Conservation (phyloP, 2,329 filamentous ascomycete species). For the Clonostachys rosea region DNA sequence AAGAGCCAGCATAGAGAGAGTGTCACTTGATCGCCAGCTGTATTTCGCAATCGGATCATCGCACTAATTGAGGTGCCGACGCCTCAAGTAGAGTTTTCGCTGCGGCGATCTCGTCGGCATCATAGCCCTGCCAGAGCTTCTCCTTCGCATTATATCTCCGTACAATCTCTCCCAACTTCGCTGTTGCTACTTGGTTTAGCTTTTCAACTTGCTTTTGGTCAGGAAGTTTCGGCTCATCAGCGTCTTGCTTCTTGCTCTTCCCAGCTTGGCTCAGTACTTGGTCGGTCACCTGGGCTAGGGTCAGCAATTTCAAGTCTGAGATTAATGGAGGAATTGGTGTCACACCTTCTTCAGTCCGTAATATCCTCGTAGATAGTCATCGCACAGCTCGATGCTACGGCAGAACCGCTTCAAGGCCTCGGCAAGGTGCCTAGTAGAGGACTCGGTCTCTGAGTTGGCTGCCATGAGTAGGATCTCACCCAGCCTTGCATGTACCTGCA, state of each 20-base stretch:
- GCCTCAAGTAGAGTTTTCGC: constrained; percentile 60
- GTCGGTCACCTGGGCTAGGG: constrained; percentile 35
- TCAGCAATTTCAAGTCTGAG: too few species aligned
- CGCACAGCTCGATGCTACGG: constrained; percentile 88
- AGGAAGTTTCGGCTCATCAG: constrained; percentile 49
- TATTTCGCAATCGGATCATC: too few species aligned
- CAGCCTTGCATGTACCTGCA: constrained; percentile 78
- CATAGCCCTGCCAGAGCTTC: constrained; percentile 68
- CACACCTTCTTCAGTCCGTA: constrained; percentile 82
- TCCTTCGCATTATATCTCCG: constrained; percentile 56
- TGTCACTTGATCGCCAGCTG: too few species aligned
- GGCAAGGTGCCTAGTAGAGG: constrained; percentile 49
- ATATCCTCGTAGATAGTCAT: constrained; percentile 86
- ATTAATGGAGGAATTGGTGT: constrained; percentile 1
- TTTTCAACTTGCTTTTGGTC: constrained; percentile 55
- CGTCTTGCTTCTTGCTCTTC: constrained; percentile 37
- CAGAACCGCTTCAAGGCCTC: constrained; percentile 83
- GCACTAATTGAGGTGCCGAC: too few species aligned
- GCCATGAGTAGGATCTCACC: constrained; percentile 80
- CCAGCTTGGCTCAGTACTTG: constrained; percentile 42
- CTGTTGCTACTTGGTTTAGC: constrained; percentile 68
- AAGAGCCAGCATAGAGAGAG: too few species aligned
- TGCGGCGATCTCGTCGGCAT: constrained; percentile 65
- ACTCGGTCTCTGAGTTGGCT: constrained; percentile 36
- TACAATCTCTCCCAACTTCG: constrained; percentile 73